Conservation (phyloP, 805 yeast genomes). For the Candida cerambycidarum region DNA sequence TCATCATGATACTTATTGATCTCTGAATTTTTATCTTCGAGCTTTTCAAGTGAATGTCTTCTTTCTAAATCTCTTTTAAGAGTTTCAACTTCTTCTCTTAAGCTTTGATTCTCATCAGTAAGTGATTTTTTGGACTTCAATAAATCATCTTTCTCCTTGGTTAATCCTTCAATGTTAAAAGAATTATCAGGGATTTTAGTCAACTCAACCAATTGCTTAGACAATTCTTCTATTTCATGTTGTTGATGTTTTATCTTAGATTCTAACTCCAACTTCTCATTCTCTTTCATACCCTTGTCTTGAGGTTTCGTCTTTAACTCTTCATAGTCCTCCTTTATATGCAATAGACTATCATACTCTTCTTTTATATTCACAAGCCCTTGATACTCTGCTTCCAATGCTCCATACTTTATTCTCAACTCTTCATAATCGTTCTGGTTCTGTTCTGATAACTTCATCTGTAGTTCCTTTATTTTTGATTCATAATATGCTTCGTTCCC, state of each 20-base stretch:
- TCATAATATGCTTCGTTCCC: conserved; percentile 53
- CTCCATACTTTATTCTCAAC: not conserved
- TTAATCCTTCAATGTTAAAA: too few relatives aligned
- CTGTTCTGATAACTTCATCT: conserved; percentile 15
- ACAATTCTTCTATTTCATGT: conserved; percentile 11
- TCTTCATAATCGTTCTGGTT: conserved; percentile 2
- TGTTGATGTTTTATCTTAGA: conserved; percentile 8
- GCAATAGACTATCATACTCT: conserved; percentile 1
- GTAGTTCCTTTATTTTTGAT: conserved; percentile 42
- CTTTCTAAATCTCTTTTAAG: conserved; percentile 15
- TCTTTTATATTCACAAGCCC: not conserved
- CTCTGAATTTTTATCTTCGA: conserved; percentile 16
- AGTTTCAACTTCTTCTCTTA: conserved; percentile 9
- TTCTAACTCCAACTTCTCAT: not conserved
- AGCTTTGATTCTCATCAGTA: not conserved
- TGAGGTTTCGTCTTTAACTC: not conserved
- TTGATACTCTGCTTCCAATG: not conserved
- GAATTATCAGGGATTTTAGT: conserved; percentile 13
- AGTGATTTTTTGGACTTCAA: too few relatives aligned
- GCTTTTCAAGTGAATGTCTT: conserved; percentile 13
- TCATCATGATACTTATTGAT: conserved; percentile 12
- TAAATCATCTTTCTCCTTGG: too few relatives aligned
- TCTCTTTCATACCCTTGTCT: not conserved
- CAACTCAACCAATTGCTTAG: conserved; percentile 12
- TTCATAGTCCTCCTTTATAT: not conserved